Conservation (phyloP, 257 asterid species). For the Schizonepeta tenuifolia region DNA sequence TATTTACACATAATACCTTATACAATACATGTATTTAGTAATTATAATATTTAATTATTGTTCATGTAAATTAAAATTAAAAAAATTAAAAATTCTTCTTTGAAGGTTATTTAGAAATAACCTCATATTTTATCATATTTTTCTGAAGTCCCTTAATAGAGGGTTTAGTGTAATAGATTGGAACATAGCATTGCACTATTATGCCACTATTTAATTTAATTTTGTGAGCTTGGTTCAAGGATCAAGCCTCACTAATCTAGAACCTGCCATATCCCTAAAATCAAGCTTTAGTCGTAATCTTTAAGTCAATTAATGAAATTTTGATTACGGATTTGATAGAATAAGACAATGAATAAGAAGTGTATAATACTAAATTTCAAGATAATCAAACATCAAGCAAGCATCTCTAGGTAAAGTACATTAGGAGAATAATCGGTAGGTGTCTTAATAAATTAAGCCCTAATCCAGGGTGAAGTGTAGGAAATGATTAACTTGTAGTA, state of each 20-base stretch:
- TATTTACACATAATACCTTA: too few species aligned
- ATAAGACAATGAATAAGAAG: constrained; percentile 27
- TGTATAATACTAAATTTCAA: constrained; percentile 10
- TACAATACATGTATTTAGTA: too few species aligned
- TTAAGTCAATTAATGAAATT: constrained; percentile 35
- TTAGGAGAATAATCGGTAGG: constrained; percentile 34
- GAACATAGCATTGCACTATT: too few species aligned
- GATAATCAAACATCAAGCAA: constrained; percentile 29
- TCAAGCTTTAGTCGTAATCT: constrained; percentile 32
- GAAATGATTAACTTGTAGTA: constrained; percentile 22
- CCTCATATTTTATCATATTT: too few species aligned
- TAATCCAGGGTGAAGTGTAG: constrained; percentile 29
- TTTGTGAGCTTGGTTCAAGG: background rate
- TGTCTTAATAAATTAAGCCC: constrained; percentile 36
- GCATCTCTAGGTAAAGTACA: constrained; percentile 37
- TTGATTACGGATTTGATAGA: constrained; percentile 21
- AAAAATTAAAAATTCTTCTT: too few species aligned
- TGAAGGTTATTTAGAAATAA: too few species aligned
- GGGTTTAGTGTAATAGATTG: too few species aligned
- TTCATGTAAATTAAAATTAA: too few species aligned
- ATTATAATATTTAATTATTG: too few species aligned
- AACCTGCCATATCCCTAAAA: constrained; percentile 9
- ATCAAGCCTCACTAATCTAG: background rate
- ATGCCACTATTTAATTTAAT: background rate
- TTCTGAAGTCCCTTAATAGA: too few species aligned